Evolutionary conservation across 2,329 filamentous ascomycete genomes (phyloP).

Genomic region (Lasiodiplodia theobromae): DNA sequence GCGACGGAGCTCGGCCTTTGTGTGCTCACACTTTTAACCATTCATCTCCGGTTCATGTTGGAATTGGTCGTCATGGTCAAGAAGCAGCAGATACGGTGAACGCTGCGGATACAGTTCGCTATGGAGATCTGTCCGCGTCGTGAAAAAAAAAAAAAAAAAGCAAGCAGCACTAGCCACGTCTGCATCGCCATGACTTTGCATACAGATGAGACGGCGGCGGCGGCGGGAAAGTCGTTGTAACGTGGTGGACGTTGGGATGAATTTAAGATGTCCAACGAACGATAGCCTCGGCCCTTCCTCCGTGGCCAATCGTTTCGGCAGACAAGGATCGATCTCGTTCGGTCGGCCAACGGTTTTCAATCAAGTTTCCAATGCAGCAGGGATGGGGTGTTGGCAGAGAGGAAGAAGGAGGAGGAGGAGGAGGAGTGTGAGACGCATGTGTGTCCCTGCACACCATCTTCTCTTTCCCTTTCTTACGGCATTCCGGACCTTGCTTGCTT

Average conservation of each 20-base stretch:
- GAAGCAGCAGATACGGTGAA: neutral
- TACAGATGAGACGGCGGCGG: neutral
- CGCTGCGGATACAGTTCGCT: too few relatives aligned
- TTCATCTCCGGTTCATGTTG: neutral
- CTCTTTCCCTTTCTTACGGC: neutral
- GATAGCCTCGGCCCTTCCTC: neutral
- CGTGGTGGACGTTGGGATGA: neutral
- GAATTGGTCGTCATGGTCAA: neutral
- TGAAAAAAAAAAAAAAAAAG: too few relatives aligned
- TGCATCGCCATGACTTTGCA: too few relatives aligned
- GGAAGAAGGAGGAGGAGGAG: neutral
- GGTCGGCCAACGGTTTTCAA: neutral
- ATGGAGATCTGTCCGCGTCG: too few relatives aligned
- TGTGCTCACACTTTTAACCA: neutral
- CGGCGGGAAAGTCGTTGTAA: neutral
- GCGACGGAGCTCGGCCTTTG: neutral
- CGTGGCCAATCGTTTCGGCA: neutral
- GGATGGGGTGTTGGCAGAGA: neutral
- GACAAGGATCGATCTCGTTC: neutral
- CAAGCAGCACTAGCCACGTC: too few relatives aligned
- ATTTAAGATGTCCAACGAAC: neutral
- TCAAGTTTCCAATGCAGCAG: neutral
- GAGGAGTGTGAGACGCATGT: too few relatives aligned
- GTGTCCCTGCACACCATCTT: neutral
- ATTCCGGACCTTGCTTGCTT: neutral